Evolutionary conservation across 257 asterid species (phyloP), one percentile per base, ranked within the genome.

Genomic region (Capsicum rhomboideum): DNA sequence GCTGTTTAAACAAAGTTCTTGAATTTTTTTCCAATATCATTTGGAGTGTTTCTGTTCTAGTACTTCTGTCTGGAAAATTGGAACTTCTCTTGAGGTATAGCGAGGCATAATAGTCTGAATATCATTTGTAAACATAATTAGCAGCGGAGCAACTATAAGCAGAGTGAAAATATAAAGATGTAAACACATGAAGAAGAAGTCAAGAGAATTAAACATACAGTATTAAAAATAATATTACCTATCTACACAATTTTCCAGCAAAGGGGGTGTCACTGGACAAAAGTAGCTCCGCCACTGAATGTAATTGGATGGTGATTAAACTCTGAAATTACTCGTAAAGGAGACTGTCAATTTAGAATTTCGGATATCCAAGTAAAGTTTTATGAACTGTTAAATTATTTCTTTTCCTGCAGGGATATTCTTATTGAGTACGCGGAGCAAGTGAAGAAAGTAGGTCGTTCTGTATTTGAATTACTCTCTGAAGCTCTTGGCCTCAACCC

Each of bases 401-500:
- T 52, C n/a, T n/a, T 11, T 6, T 20, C 1, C 16, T 78, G 74
- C 82, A 80, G 87, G 66, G 52, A 85, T 37, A 72, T 80, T 40
- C 37, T 83, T n/a, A 56, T 46, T 0, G 87, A 85, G 77, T 85
- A 80, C 18, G 4, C 52, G 2, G 69, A 80, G 0, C 52, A 54
- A 13, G 6, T 85, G 12, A 67, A 46, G 67, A 81, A 44, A 28
- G 21, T 80, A n/a, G 85, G 82, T 0, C 18, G 3, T 50, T 53
- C 50, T 40, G 28, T 84, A 66, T 79, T 84, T 56, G 77, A 34
- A 42, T n/a, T 84, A 23, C 77, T 84, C 8, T 79, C 87, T 26
- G 87, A 84, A 21, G 82, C 84, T 1, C 61, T 84, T 8, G 84
- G 84, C 12, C 84, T 84, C 12, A 23, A 84, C 53, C 17, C 64